phyloP scores from a whole-genome alignment of 345 rosid genomes.

The Gossypium anomalum region DNA sequence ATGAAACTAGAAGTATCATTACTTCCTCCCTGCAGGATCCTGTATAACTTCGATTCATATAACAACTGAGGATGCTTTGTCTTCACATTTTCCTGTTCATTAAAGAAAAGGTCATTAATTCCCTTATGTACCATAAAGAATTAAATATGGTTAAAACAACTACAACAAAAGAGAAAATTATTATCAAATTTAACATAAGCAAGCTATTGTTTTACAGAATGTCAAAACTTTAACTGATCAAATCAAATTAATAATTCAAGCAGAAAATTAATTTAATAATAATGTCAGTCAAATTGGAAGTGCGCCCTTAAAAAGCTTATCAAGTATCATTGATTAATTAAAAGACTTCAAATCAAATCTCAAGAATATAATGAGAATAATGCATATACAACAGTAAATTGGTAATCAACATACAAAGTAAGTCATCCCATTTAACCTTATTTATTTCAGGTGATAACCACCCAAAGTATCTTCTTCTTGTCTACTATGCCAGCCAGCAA shows the following conservation, averaged over 20 bases:
- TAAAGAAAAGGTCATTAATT: slow-evolving; percentile 1
- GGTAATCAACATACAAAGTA: neutral
- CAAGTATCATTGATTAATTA: neutral
- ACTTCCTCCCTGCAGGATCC: slow-evolving; percentile 95
- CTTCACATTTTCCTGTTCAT: slow-evolving; percentile 70
- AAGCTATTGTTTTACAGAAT: neutral
- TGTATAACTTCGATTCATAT: slow-evolving; percentile 82
- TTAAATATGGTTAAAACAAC: neutral
- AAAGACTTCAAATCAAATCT: neutral
- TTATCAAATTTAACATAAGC: neutral
- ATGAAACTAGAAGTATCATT: slow-evolving; percentile 7
- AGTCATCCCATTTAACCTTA: neutral
- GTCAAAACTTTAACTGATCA: neutral
- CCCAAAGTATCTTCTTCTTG: neutral
- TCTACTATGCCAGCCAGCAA: neutral
- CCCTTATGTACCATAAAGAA: neutral
- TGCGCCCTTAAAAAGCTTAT: neutral
- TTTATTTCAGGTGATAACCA: neutral
- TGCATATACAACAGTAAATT: neutral
- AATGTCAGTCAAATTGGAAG: neutral
- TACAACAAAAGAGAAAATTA: neutral
- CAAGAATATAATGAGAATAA: neutral
- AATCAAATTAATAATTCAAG: neutral
- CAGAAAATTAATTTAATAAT: neutral
- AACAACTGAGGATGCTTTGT: slow-evolving; percentile 90